Percentiles rank a stretch among this genome's conserved stretches.
Conservation (phyloP, 1,284 basidiomycete genomes). For the Microbotryum violaceum region DNA sequence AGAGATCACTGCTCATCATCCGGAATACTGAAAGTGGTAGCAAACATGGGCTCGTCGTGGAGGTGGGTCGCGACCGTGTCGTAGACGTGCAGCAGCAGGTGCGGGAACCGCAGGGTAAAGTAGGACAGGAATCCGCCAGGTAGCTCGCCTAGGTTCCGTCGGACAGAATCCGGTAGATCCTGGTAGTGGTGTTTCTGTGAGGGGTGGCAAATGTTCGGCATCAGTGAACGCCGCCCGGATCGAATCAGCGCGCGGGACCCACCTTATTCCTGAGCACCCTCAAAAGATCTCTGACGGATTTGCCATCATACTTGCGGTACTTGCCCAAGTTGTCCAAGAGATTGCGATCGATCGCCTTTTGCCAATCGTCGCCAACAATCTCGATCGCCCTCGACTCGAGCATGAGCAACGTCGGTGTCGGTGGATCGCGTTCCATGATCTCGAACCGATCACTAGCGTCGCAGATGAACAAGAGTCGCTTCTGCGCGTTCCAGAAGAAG, state of each 20-base stretch:
- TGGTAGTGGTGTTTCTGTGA: conserved; percentile 94
- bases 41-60: conserved; percentile 33
- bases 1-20: conserved; percentile 20
- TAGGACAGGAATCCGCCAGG: conserved; percentile 88
- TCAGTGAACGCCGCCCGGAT: not conserved
- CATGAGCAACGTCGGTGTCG: conserved; percentile 62
- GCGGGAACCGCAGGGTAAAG: conserved; percentile 86
- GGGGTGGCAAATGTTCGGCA: conserved; percentile 12
- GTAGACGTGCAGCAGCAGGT: conserved; percentile 86
- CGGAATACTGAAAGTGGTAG: conserved; percentile 29
- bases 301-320: conserved; percentile 90
- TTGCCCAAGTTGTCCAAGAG: conserved; percentile 93
- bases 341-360: conserved; percentile 65
- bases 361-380: conserved; percentile 73
- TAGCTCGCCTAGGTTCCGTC: conserved; percentile 75
- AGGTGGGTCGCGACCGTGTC: conserved; percentile 55
- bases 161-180: conserved; percentile 81
- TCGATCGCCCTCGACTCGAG: conserved; percentile 62
- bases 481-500: conserved; percentile 88
- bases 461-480: conserved; percentile 83
- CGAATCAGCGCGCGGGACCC: conserved; percentile 33
- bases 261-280: conserved; percentile 93
- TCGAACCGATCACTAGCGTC: conserved; percentile 97
- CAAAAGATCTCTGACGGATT: conserved; percentile 81
- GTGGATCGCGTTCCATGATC: conserved; percentile 88